These are phyloP conservation scores for Mortierella sp. DNA, from an alignment of 371 early-diverging fungal species.

Conservation along the genomic window DNA sequence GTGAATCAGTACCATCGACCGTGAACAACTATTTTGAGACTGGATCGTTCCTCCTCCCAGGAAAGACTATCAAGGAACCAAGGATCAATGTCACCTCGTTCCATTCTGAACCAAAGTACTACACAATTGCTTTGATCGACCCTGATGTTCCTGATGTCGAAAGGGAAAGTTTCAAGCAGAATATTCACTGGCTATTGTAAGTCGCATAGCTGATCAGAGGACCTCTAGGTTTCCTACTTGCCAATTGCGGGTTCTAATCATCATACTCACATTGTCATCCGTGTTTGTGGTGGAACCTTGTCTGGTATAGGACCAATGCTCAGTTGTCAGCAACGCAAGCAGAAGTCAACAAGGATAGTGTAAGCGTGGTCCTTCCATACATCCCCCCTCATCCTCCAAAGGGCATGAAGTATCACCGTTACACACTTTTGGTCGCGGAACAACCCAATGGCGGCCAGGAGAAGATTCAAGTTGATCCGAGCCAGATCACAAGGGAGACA, in stretches of 20 bases:
- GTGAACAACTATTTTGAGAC: slow-evolving; percentile 36
- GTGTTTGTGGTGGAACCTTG: not conserved
- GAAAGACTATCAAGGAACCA: slow-evolving; percentile 67
- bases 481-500: slow-evolving; percentile 51
- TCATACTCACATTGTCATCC: not conserved
- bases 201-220: slow-evolving; percentile 2
- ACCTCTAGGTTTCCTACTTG: too few species aligned
- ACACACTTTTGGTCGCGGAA: slow-evolving; percentile 75
- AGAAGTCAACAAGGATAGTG: slow-evolving; percentile 51
- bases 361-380: slow-evolving; percentile 73
- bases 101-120: slow-evolving; percentile 73
- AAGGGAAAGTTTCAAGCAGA: slow-evolving; percentile 45
- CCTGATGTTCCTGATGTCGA: slow-evolving; percentile 59
- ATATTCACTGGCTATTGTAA: slow-evolving; percentile 50
- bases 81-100: slow-evolving; percentile 69
- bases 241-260: too few species aligned
- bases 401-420: slow-evolving; percentile 84
- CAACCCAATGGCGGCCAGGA: slow-evolving; percentile 72
- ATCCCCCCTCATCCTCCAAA: slow-evolving; percentile 86
- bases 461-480: slow-evolving; percentile 57
- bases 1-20: not conserved
- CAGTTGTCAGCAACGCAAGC: slow-evolving; percentile 67
- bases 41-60: slow-evolving; percentile 36
- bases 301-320: slow-evolving; percentile 66
- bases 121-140: slow-evolving; percentile 81